Evolutionary conservation across 164 flowering plant genomes (phyloP).

Genomic region (Annona cherimola): DNA sequence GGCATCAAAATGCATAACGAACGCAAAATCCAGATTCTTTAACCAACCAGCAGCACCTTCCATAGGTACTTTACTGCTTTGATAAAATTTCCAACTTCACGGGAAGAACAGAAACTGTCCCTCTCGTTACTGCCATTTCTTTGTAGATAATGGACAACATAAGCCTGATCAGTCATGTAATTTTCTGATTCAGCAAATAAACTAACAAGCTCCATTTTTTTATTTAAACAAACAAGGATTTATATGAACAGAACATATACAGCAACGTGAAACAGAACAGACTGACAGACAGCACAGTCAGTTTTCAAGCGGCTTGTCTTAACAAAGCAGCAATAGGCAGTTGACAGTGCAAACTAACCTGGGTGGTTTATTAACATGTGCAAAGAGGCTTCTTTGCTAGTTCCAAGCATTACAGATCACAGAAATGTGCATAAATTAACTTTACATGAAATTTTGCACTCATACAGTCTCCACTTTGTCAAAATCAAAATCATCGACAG

Average conservation of each 20-base stretch:
- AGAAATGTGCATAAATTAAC: conserved; percentile 9
- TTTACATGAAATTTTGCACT: conserved; percentile 23
- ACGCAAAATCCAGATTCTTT: neutral
- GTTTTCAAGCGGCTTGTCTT: neutral
- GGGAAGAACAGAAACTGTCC: neutral
- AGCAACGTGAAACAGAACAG: neutral
- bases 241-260: neutral
- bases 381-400: neutral
- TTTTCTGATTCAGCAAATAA: neutral
- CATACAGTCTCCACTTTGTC: conserved; percentile 18
- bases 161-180: neutral
- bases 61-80: neutral
- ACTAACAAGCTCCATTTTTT: neutral
- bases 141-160: neutral
- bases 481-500: conserved; percentile 47
- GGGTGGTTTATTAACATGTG: neutral
- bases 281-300: neutral
- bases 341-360: neutral
- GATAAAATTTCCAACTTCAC: neutral
- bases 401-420: neutral
- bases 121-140: neutral
- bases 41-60: neutral
- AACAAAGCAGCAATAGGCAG: neutral
- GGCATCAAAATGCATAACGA: neutral
- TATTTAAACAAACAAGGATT: neutral